phyloP scores from a whole-genome alignment of 2,329 filamentous ascomycete genomes.

The Pseudofabraea citricarpa region DNA sequence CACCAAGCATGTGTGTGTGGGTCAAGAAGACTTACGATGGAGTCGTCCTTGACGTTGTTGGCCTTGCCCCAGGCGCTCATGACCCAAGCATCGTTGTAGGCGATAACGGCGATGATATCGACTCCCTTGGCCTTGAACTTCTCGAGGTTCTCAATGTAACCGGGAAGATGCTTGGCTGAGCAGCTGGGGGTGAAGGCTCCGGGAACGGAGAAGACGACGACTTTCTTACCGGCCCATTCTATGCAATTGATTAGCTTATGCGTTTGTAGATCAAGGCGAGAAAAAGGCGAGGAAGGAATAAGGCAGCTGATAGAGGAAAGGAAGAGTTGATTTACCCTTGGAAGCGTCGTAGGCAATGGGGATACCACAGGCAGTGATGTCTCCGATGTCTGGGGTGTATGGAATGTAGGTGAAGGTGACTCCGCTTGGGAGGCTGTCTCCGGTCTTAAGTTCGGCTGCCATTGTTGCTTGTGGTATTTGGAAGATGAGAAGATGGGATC shows the following conservation, averaged over 20 bases:
- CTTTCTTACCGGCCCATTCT: slow-evolving; percentile 66
- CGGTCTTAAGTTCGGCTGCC: background rate
- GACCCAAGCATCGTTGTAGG: slow-evolving; percentile 65
- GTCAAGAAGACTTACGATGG: slow-evolving; percentile 44
- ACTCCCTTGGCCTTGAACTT: slow-evolving; percentile 61
- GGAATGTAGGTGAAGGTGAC: background rate
- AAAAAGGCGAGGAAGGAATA: background rate
- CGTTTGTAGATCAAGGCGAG: background rate
- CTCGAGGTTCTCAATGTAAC: slow-evolving; percentile 58
- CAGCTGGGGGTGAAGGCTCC: slow-evolving; percentile 69
- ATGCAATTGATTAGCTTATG: slow-evolving; percentile 4
- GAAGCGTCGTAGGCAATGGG: background rate
- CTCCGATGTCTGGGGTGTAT: background rate
- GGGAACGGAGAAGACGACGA: slow-evolving; percentile 64
- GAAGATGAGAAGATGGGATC: no score
- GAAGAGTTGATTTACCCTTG: background rate
- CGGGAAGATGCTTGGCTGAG: slow-evolving; percentile 62
- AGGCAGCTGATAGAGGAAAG: background rate
- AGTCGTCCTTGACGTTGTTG: slow-evolving; percentile 58
- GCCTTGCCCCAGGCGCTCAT: slow-evolving; percentile 72
- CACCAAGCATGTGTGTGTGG: background rate
- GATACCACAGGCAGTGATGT: background rate
- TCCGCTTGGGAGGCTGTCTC: background rate
- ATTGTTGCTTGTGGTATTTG: background rate
- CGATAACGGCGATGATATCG: slow-evolving; percentile 62